A percentile compares a stretch with the other conserved stretches of the same genome.
Evolutionary conservation across 441 rosid species (phyloP).

Genomic region (Corymbia citriodora): DNA sequence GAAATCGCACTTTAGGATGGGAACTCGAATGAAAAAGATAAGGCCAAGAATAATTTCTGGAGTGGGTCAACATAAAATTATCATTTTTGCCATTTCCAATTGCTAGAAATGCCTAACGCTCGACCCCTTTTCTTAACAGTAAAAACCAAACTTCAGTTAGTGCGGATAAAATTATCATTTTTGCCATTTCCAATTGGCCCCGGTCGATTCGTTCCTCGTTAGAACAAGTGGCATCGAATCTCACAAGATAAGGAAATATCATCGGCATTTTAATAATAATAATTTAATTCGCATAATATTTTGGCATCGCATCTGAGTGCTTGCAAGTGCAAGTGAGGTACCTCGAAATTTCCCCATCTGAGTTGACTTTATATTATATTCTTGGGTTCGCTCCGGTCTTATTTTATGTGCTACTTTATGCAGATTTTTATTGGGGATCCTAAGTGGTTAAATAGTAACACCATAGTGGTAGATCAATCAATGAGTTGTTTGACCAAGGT

Average conservation of each 20-base stretch:
- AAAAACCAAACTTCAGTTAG: not conserved
- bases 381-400: not conserved
- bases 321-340: not conserved
- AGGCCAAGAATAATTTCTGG: not conserved
- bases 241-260: not conserved
- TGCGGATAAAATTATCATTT: no score
- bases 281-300: not conserved
- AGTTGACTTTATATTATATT: not conserved
- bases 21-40: not conserved
- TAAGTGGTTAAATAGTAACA: not conserved
- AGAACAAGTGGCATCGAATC: no score
- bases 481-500: not conserved
- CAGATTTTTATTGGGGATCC: not conserved
- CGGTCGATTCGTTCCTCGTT: no score
- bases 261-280: not conserved
- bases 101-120: not conserved
- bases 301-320: not conserved
- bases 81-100: not conserved
- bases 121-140: not conserved
- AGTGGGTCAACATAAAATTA: not conserved
- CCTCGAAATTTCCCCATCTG: not conserved
- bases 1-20: not conserved
- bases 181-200: no score
- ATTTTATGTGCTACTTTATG: not conserved
- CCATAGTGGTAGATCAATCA: not conserved